Evolutionary conservation across 1,284 basidiomycete species (phyloP), one percentile per base, ranked within the genome.

Genomic region (Phenoliferia sp.): DNA sequence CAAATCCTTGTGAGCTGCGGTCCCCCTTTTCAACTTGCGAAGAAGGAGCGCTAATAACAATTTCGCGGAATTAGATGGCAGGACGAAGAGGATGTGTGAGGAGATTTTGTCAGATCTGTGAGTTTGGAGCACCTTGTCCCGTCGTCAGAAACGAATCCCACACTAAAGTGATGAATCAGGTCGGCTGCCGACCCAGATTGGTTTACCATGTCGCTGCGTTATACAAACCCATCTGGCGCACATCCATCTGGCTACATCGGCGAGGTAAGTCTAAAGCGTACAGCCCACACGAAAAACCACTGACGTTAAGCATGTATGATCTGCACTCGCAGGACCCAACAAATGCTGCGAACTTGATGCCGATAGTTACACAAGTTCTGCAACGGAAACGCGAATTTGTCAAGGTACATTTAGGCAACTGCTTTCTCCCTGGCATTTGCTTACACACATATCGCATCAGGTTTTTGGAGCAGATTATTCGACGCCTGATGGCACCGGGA

Each of bases 171-270:
- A 44, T 44, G 39, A 44, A 44, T 22, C 48, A 65, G 63, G n/a
- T 61, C 50, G 10, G 50, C 34, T 1, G 57, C 71, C 0, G 67
- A 68, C 35, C 69, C 71, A 12, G 59, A 61, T 2, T 70, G 69
- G 69, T 58, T 62, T 44, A 73, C 69, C 22, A 64, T 73, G 55
- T 67, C 69, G 16, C 63, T 75, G 22, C 69, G 74, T 34, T 75
- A 75, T 61, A 69, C 71, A 48, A 75, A 75, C 56, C 74, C 74
- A 16, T 71, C 71, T 62, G 74, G 74, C 7, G 72, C 71, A 35
- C 69, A 75, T 57, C 65, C 69, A 3, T 74, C 73, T 7, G 74
- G 74, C 7, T 62, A 72, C 39, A 72, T 75, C 16, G 73, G 74
- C 35, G 74, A 75, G 64, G 71, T 65, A 34, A 44, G 29, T 44